Evolutionary conservation across 768 basidiomycete genomes (phyloP).

Genomic region (Russula ochroleuca): DNA sequence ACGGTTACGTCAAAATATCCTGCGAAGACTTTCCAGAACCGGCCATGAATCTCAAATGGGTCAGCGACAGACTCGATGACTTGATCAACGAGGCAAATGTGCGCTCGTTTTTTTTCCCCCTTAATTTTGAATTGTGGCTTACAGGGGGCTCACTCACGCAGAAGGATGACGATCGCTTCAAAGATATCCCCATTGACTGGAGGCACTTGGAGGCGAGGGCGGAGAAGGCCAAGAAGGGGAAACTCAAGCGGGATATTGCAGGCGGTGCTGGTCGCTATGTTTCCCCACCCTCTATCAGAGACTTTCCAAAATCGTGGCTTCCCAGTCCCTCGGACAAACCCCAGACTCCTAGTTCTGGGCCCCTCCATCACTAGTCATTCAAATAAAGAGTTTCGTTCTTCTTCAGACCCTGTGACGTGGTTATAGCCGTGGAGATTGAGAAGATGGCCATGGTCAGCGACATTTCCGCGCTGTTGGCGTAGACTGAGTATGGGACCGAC

Average conservation of each 20-base stretch:
- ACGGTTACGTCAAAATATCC: conserved; percentile 87
- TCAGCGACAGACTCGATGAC: conserved; percentile 76
- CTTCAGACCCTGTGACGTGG: background rate
- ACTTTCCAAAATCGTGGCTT: conserved; percentile 29
- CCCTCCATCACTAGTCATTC: conserved; percentile 1
- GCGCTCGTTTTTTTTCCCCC: conserved; percentile 35
- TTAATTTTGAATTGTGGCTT: background rate
- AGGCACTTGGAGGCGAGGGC: conserved; percentile 73
- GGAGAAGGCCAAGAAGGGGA: conserved; percentile 69
- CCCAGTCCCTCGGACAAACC: conserved; percentile 29
- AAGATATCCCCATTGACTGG: conserved; percentile 72
- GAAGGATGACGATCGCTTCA: conserved; percentile 45
- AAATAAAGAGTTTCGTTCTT: conserved; percentile 7
- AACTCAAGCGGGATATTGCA: conserved; percentile 32
- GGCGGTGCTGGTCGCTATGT: conserved; percentile 24
- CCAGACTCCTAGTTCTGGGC: background rate
- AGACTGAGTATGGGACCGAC: background rate
- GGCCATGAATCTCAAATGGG: conserved; percentile 92
- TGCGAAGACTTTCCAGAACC: conserved; percentile 83
- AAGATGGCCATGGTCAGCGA: background rate
- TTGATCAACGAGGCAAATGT: conserved; percentile 84
- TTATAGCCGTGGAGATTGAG: background rate
- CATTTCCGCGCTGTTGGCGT: background rate
- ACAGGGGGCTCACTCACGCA: conserved; percentile 27
- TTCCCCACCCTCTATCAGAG: conserved; percentile 27